Evolutionary conservation across 2,329 filamentous ascomycete species (phyloP).

Genomic region (Colletotrichum sp.): DNA sequence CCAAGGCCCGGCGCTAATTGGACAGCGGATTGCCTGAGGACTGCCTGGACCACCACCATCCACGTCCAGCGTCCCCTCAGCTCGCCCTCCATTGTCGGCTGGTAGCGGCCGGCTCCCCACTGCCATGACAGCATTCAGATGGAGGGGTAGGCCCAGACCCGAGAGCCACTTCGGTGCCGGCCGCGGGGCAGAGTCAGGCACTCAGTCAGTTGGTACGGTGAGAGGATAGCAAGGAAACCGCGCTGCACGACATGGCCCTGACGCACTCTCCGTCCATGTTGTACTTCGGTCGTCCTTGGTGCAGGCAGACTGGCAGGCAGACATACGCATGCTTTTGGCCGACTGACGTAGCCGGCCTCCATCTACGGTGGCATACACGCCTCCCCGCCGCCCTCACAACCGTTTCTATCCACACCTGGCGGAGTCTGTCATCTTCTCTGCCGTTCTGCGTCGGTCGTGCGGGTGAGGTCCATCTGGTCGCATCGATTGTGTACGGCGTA

Average conservation of each 20-base stretch:
- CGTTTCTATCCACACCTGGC: background rate
- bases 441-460: background rate
- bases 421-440: background rate
- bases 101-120: conserved; percentile 5
- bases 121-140: background rate
- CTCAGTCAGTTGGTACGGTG: background rate
- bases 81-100: background rate
- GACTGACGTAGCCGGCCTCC: conserved; percentile 15
- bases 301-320: conserved; percentile 13
- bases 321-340: background rate
- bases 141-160: background rate
- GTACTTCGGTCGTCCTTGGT: background rate
- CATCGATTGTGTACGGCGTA: background rate
- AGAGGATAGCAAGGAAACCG: conserved; percentile 1
- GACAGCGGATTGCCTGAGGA: background rate
- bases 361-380: background rate
- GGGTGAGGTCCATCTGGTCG: background rate
- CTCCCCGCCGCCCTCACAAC: background rate
- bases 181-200: background rate
- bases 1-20: background rate
- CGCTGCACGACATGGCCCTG: conserved; percentile 16
- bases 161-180: background rate
- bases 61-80: background rate
- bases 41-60: background rate
- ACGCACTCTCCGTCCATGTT: background rate